Conservation (phyloP, 2,329 filamentous ascomycete genomes). For the Bisporella sp. region DNA sequence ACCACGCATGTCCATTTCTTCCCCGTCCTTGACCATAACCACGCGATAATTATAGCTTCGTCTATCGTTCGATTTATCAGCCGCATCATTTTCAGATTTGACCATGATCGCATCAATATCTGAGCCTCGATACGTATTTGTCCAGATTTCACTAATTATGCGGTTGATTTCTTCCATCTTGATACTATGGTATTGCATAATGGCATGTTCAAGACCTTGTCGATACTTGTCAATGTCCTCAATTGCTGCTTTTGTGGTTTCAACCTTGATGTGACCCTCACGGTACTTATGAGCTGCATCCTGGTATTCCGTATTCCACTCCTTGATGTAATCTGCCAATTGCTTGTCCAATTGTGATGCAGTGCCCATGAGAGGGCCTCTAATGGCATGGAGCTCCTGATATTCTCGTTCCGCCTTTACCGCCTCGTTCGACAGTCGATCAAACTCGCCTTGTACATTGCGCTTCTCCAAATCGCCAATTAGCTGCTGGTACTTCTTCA, state of each 20-base stretch:
- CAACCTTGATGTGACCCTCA: slow-evolving; percentile 81
- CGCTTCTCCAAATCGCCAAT: slow-evolving; percentile 70
- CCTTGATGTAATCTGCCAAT: slow-evolving; percentile 61
- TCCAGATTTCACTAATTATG: slow-evolving; percentile 95
- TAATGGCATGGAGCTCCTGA: slow-evolving; percentile 64
- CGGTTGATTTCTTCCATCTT: slow-evolving; percentile 99
- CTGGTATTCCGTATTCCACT: slow-evolving; percentile 84
- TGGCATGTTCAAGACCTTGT: slow-evolving; percentile 83
- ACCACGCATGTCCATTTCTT: slow-evolving; percentile 99
- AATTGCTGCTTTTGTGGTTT: slow-evolving; percentile 86
- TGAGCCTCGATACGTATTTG: slow-evolving; percentile 90
- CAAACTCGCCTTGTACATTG: slow-evolving; percentile 77
- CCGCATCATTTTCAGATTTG: slow-evolving; percentile 78
- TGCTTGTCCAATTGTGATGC: slow-evolving; percentile 83
- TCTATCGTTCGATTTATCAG: slow-evolving; percentile 48
- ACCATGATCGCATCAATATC: slow-evolving; percentile 97
- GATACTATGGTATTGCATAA: slow-evolving; percentile 91
- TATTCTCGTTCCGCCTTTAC: slow-evolving; percentile 58
- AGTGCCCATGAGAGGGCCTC: slow-evolving; percentile 66
- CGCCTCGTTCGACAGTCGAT: slow-evolving; percentile 65
- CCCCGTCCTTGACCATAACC: slow-evolving; percentile 95
- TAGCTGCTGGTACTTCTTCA: slow-evolving; percentile 60
- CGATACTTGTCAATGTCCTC: slow-evolving; percentile 82
- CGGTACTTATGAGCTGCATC: slow-evolving; percentile 75
- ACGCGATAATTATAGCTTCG: slow-evolving; percentile 95